Evolutionary conservation across 1,284 basidiomycete species (phyloP).

Genomic region (Neotropicomus parvogracilis): DNA sequence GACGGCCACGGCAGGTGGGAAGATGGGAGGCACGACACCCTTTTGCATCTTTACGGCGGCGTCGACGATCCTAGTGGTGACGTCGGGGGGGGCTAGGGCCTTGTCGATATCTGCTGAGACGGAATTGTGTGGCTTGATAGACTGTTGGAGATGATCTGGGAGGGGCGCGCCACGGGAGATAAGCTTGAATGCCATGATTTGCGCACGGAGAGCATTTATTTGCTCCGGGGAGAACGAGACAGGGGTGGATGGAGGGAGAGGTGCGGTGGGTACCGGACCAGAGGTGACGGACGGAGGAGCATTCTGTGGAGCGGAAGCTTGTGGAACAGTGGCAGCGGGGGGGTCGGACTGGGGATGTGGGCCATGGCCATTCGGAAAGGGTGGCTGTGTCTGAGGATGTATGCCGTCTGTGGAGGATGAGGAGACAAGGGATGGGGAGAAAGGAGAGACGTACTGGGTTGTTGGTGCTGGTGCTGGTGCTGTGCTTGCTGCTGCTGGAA

Average conservation of each 20-base stretch:
- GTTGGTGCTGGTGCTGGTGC: conserved; percentile 24
- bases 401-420: conserved; percentile 25
- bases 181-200: conserved; percentile 88
- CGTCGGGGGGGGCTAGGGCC: conserved; percentile 55
- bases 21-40: conserved; percentile 35
- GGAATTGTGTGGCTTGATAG: conserved; percentile 63
- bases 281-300: conserved; percentile 21
- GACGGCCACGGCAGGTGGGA: conserved; percentile 5
- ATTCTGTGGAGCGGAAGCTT: conserved; percentile 15
- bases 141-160: conserved; percentile 76
- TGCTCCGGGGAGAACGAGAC: conserved; percentile 85
- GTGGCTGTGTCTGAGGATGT: conserved; percentile 21
- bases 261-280: conserved; percentile 28
- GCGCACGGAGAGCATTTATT: conserved; percentile 79
- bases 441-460: conserved; percentile 29
- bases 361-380: conserved; percentile 27
- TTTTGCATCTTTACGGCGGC: conserved; percentile 77
- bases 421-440: not conserved
- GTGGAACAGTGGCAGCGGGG: conserved; percentile 3
- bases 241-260: conserved; percentile 46
- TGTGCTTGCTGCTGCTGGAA: conserved; percentile 32
- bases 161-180: conserved; percentile 78
- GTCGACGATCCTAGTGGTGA: conserved; percentile 65
- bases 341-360: conserved; percentile 19
- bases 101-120: conserved; percentile 63